Base-by-base conservation (phyloP, 2,329 filamentous ascomycete species). In the Nannizzia gypsea region DNA sequence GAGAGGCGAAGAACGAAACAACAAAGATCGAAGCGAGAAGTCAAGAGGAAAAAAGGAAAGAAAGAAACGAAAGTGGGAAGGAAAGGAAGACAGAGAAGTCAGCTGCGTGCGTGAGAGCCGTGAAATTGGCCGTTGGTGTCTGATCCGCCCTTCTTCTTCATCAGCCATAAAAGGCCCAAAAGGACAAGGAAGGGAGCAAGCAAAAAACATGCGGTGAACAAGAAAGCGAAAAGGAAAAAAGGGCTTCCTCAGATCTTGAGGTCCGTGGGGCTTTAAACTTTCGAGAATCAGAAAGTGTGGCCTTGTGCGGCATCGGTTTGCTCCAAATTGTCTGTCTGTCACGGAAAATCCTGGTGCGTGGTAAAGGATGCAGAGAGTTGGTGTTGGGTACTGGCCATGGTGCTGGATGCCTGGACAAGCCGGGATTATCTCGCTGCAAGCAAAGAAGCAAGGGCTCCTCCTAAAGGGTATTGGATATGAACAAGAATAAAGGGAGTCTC, bases 221-320 rank as follows among this genome's bases (percentile, higher is more conserved):
- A 34, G 31, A 54, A 54, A 54, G 50, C 50, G 50, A 54, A 54
- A 54, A 54, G 20, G n/a, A 42, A 17, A 42, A 15, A 42, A 42
- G 6, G 38, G 22, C 48, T n/a, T 34, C 50, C 26, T 34, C n/a
- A 26, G 28, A 54, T 31, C 50, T 31, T 17, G 26, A 24, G 50
- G 50, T 54, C 50, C 50, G 50, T 54, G 50, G 50, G 50, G 28
- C 34, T 54, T 54, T 54, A 34, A 34, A 54, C 50, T 54, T 54
- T 36, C 26, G 28, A 54, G 28, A n/a, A 31, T 54, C 50, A 54
- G 15, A 54, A 31, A 26, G 24, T 54, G 50, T 34, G 50, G 50
- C 50, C 50, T 31, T 54, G 50, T 34, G 50, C n/a, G 50, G 24
- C 50, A 34, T 26, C 44, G 20, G 24, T 54, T 31, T 54, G 50